phyloP scores from a whole-genome alignment of 2,329 filamentous ascomycete genomes.

The Juglanconis sp. region DNA sequence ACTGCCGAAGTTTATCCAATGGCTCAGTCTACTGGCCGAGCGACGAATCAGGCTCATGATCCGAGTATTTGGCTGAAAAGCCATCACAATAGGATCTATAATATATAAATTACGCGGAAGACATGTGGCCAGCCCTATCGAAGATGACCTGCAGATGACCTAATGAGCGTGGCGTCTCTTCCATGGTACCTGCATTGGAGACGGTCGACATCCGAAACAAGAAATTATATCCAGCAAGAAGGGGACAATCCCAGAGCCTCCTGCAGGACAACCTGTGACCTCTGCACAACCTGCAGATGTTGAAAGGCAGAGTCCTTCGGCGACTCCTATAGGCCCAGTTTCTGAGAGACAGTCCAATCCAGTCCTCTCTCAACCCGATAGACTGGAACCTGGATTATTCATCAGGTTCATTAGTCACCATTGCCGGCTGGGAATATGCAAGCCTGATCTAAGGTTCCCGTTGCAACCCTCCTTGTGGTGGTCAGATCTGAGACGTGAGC shows the following conservation, averaged over 20 bases:
- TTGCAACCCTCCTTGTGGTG: too few relatives aligned
- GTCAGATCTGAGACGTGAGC: too few relatives aligned
- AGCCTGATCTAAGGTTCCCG: too few relatives aligned
- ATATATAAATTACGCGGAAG: too few relatives aligned
- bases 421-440: too few relatives aligned
- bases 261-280: neutral
- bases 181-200: neutral
- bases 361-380: neutral
- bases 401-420: neutral
- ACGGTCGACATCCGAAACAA: neutral
- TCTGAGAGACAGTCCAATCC: neutral
- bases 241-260: slow-evolving; percentile 45
- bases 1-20: too few relatives aligned
- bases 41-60: too few relatives aligned
- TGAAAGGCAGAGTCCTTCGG: neutral
- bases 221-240: neutral
- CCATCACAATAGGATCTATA: too few relatives aligned
- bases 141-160: neutral
- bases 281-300: neutral
- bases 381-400: neutral
- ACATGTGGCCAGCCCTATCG: too few relatives aligned
- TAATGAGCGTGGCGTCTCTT: neutral
- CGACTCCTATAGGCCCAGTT: neutral
- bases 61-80: too few relatives aligned
- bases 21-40: too few relatives aligned